A percentile compares a stretch with the other conserved stretches of the same genome.
Evolutionary conservation across 2,329 filamentous ascomycete species (phyloP).

Genomic region (Ascochyta clinopodiicola): DNA sequence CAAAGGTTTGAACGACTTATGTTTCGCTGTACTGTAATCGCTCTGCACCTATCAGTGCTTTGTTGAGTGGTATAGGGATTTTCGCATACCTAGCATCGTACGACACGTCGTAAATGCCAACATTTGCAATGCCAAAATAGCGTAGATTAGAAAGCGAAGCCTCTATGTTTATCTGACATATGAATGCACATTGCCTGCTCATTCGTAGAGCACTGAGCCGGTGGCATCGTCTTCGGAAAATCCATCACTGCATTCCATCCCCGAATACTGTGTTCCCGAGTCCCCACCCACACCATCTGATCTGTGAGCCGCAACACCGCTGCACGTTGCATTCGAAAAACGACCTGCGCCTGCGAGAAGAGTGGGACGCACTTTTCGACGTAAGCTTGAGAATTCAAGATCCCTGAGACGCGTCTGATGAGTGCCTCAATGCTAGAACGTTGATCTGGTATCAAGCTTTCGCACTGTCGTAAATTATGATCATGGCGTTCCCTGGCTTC

Average conservation of each 20-base stretch:
- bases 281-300: not conserved
- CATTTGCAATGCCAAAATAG: too few relatives aligned
- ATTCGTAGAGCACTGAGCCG: not conserved
- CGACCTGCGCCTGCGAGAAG: not conserved
- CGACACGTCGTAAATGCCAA: too few relatives aligned
- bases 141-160: not conserved
- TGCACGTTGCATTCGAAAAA: not conserved
- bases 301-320: not conserved
- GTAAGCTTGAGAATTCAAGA: not conserved
- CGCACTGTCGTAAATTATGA: not conserved
- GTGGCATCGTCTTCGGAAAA: not conserved
- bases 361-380: not conserved
- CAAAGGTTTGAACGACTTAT: not conserved
- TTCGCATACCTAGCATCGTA: too few relatives aligned
- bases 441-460: conserved; percentile 7
- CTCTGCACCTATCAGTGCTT: not conserved
- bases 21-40: not conserved
- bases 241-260: not conserved
- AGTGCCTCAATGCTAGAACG: conserved; percentile 21
- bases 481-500: not conserved
- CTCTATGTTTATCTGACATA: not conserved
- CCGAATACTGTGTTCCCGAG: not conserved
- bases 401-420: conserved; percentile 1
- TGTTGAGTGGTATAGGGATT: not conserved
- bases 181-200: not conserved